phyloP scores from a whole-genome alignment of 1,284 basidiomycete genomes.

The Sanghuangporus weigelae region DNA sequence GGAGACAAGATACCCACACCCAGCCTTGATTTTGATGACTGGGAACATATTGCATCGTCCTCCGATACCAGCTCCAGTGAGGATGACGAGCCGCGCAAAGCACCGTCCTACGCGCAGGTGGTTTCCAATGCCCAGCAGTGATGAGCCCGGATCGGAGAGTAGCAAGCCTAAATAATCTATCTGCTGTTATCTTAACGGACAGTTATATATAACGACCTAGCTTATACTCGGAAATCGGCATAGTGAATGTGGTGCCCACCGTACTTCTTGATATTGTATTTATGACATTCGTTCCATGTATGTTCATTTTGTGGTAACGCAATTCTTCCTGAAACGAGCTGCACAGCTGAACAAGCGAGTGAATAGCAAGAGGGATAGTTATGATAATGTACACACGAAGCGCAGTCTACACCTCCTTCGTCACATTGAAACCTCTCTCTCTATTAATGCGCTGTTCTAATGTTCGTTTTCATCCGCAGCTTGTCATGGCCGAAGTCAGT shows the following conservation, averaged over 20 bases:
- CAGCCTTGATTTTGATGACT: conserved; percentile 8
- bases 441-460: neutral
- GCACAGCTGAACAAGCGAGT: neutral
- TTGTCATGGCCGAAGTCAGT: neutral
- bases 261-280: neutral
- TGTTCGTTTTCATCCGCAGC: neutral
- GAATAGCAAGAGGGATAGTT: neutral
- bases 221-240: neutral
- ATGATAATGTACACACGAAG: neutral
- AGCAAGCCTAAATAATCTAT: neutral
- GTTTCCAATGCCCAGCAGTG: conserved; percentile 3
- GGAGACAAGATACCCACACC: neutral
- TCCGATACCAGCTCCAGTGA: conserved; percentile 10
- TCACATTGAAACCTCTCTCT: neutral
- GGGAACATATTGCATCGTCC: conserved; percentile 15
- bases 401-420: neutral
- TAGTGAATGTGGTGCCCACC: neutral
- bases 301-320: neutral
- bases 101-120: conserved; percentile 15
- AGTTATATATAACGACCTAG: neutral
- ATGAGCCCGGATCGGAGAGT: neutral
- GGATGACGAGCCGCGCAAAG: conserved; percentile 11
- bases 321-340: neutral
- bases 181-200: neutral
- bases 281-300: neutral